Percentiles rank a stretch among this genome's conserved stretches.
These are phyloP conservation scores for Saccharomyces mikatae DNA, from an alignment of 805 yeast genomes.

Conservation along the genomic window DNA sequence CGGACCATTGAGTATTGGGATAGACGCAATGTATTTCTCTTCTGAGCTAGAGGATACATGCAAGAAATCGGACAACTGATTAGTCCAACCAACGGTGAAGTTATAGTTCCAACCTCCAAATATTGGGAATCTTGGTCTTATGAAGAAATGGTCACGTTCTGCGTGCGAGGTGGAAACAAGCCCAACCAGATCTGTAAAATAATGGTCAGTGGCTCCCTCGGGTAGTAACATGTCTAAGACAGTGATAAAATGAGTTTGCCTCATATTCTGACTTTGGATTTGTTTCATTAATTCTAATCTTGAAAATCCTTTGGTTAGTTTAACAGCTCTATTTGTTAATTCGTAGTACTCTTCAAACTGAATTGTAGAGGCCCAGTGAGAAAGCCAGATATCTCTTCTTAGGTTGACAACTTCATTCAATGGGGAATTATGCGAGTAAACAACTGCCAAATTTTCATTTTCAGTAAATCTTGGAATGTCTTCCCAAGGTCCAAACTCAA, in stretches of 20 bases:
- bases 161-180: constrained; percentile 72
- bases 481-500: constrained; percentile 50
- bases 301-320: constrained; percentile 61
- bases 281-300: constrained; percentile 63
- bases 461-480: constrained; percentile 39
- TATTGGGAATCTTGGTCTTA: constrained; percentile 87
- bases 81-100: constrained; percentile 92
- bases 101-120: constrained; percentile 95
- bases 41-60: constrained; percentile 33
- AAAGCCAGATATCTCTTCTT: constrained; percentile 76
- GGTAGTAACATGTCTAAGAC: constrained; percentile 33
- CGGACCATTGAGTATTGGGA: constrained; percentile 72
- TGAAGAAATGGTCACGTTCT: constrained; percentile 35
- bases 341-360: constrained; percentile 84
- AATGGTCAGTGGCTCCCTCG: constrained; percentile 50
- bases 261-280: background rate
- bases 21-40: constrained; percentile 48
- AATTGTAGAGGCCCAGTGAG: constrained; percentile 68
- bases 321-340: constrained; percentile 67
- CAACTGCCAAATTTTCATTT: constrained; percentile 42
- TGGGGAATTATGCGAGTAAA: constrained; percentile 61
- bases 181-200: constrained; percentile 85
- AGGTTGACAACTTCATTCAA: constrained; percentile 51
- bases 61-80: constrained; percentile 46
- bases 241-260: background rate